A percentile compares a stretch with the other conserved stretches of the same genome.
Conservation (phyloP, 176 grass and related monocot species). For the Eragrostis curvula region DNA sequence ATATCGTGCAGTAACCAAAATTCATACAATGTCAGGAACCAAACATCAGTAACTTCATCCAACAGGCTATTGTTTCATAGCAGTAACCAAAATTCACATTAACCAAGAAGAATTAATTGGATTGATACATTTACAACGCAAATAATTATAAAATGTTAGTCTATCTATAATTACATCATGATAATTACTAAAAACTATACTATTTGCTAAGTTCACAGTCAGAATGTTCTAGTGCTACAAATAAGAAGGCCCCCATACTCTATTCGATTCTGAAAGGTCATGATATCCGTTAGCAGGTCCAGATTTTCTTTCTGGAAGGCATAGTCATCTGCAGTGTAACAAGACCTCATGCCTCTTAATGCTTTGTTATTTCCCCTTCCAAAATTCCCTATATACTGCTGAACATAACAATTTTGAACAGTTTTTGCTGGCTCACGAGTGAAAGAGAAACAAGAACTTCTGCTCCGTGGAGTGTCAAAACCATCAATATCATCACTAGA, state of each 20-base stretch:
- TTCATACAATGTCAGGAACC: too few relatives aligned
- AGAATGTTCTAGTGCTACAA: constrained; percentile 63
- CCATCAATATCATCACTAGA: constrained; percentile 35
- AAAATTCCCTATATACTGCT: constrained; percentile 53
- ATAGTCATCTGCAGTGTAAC: constrained; percentile 60
- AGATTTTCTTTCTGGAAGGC: constrained; percentile 25
- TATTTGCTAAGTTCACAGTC: constrained; percentile 22
- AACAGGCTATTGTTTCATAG: too few relatives aligned
- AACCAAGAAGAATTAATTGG: not conserved
- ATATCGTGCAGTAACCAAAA: too few relatives aligned
- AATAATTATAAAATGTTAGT: not conserved
- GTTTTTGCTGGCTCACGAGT: constrained; percentile 23
- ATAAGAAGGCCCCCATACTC: constrained; percentile 57
- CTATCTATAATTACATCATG: constrained; percentile 21
- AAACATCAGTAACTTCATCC: too few relatives aligned
- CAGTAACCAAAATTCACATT: too few relatives aligned
- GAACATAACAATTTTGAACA: constrained; percentile 30
- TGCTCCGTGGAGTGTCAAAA: constrained; percentile 40
- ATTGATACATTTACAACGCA: not conserved
- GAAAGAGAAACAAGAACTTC: constrained; percentile 57
- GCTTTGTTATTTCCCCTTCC: constrained; percentile 42
- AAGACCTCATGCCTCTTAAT: constrained; percentile 21
- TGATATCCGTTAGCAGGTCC: constrained; percentile 32
- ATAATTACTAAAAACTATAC: constrained; percentile 34
- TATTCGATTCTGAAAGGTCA: constrained; percentile 48